phyloP scores from a whole-genome alignment of 2,329 filamentous ascomycete species.

The Pseudogymnoascus sp. region DNA sequence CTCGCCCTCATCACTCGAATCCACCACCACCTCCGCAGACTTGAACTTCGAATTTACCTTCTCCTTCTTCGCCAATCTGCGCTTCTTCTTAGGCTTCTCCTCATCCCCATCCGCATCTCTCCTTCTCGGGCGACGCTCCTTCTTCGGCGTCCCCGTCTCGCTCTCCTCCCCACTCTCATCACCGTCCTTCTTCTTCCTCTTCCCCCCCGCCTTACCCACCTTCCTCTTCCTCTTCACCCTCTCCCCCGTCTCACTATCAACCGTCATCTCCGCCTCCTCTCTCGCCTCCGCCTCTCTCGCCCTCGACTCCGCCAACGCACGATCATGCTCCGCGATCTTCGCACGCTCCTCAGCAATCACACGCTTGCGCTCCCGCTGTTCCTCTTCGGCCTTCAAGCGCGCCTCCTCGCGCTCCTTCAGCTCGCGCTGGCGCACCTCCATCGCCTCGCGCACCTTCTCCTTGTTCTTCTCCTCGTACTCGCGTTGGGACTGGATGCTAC shows the following conservation, averaged over 20 bases:
- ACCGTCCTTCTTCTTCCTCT: slow-evolving; percentile 33
- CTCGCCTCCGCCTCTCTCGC: slow-evolving; percentile 60
- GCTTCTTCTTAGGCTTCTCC: slow-evolving; percentile 30
- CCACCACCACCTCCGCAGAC: slow-evolving; percentile 7
- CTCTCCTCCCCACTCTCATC: slow-evolving; percentile 27
- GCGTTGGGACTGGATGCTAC: slow-evolving; percentile 72
- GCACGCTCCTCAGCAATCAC: slow-evolving; percentile 82
- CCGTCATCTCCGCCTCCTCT: slow-evolving; percentile 70
- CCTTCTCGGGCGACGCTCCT: slow-evolving; percentile 17
- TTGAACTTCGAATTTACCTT: slow-evolving; percentile 14
- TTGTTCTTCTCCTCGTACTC: slow-evolving; percentile 93
- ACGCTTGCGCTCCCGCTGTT: slow-evolving; percentile 63
- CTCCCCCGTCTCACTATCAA: slow-evolving; percentile 73
- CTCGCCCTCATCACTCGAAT: not conserved
- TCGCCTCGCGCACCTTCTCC: slow-evolving; percentile 72
- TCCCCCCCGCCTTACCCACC: slow-evolving; percentile 31
- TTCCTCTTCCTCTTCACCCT: slow-evolving; percentile 71
- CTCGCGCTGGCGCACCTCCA: slow-evolving; percentile 72
- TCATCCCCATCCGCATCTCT: slow-evolving; percentile 25
- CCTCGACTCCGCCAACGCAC: slow-evolving; percentile 61
- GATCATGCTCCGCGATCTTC: slow-evolving; percentile 67
- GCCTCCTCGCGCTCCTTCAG: slow-evolving; percentile 69
- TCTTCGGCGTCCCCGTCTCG: slow-evolving; percentile 21
- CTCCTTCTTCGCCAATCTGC: slow-evolving; percentile 25
- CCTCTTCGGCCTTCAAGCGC: slow-evolving; percentile 56